phyloP scores from a whole-genome alignment of 768 basidiomycete genomes.

The Suillus subluteus region DNA sequence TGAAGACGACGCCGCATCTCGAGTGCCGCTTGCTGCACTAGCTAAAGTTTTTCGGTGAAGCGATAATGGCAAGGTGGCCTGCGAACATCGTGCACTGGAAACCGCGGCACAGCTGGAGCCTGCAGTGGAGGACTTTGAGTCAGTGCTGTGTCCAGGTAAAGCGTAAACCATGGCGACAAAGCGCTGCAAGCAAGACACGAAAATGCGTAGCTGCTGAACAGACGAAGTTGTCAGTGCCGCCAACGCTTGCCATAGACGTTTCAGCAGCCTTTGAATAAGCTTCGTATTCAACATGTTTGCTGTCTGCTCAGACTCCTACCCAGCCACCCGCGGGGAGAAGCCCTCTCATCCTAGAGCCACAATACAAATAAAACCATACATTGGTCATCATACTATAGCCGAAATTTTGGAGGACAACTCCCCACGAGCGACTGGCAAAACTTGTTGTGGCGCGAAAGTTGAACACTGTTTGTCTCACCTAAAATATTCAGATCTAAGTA shows the following conservation, averaged over 20 bases:
- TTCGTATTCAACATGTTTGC: neutral
- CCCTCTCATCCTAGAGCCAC: too few relatives aligned
- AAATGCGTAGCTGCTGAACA: neutral
- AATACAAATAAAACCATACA: too few relatives aligned
- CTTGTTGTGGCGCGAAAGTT: neutral
- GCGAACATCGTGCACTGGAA: neutral
- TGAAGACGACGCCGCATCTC: neutral
- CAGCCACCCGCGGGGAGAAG: too few relatives aligned
- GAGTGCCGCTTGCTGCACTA: neutral
- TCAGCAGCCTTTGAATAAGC: neutral
- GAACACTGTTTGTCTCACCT: neutral
- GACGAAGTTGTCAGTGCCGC: neutral
- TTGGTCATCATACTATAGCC: too few relatives aligned
- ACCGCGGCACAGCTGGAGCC: neutral
- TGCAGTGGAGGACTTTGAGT: neutral
- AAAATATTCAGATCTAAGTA: too few relatives aligned
- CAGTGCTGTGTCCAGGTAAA: neutral
- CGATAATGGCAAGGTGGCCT: neutral
- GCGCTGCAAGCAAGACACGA: neutral
- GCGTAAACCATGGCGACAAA: neutral
- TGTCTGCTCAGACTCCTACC: too few relatives aligned
- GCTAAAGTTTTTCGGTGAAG: neutral
- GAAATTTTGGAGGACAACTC: too few relatives aligned
- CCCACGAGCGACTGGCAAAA: neutral
- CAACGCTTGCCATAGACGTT: neutral